Evolutionary conservation across 768 basidiomycete genomes (phyloP).

Genomic region (Suillus cothurnatus): DNA sequence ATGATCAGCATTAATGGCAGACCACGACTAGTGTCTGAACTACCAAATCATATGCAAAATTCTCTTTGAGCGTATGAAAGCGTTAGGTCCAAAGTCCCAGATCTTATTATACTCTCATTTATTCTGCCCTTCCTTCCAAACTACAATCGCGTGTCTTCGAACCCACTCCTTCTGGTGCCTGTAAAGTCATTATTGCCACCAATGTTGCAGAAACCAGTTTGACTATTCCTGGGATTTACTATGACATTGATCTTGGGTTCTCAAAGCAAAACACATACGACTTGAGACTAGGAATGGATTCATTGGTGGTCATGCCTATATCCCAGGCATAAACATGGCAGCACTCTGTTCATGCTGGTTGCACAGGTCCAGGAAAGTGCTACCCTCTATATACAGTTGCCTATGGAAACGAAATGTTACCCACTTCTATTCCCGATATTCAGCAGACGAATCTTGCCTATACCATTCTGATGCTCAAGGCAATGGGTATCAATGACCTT

Average conservation of each 20-base stretch:
- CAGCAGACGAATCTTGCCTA: conserved; percentile 91
- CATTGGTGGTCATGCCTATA: conserved; percentile 97
- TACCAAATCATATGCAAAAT: no score
- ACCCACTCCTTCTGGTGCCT: conserved; percentile 95
- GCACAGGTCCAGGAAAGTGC: conserved; percentile 97
- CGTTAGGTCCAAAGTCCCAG: conserved; percentile 94
- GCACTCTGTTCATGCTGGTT: conserved; percentile 92
- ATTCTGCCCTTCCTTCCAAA: conserved; percentile 96
- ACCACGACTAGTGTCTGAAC: no score
- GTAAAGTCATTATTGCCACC: conserved; percentile 99
- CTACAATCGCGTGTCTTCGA: conserved; percentile 98
- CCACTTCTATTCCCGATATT: conserved; percentile 96
- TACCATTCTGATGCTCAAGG: conserved; percentile 95
- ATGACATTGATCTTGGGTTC: conserved; percentile 98
- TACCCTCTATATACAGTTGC: conserved; percentile 98
- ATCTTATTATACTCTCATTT: conserved; percentile 94
- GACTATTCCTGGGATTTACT: conserved; percentile 98
- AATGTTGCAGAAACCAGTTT: conserved; percentile 99
- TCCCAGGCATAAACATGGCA: conserved; percentile 98
- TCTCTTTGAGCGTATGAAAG: conserved; percentile 98
- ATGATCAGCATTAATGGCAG: no score
- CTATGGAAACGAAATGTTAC: conserved; percentile 98
- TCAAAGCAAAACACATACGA: conserved; percentile 99
- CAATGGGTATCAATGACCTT: conserved; percentile 98
- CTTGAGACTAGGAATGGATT: conserved; percentile 97